These are phyloP conservation scores for Fusarium multiceps DNA, from an alignment of 2,329 filamentous ascomycete genomes.

Conservation along the genomic window DNA sequence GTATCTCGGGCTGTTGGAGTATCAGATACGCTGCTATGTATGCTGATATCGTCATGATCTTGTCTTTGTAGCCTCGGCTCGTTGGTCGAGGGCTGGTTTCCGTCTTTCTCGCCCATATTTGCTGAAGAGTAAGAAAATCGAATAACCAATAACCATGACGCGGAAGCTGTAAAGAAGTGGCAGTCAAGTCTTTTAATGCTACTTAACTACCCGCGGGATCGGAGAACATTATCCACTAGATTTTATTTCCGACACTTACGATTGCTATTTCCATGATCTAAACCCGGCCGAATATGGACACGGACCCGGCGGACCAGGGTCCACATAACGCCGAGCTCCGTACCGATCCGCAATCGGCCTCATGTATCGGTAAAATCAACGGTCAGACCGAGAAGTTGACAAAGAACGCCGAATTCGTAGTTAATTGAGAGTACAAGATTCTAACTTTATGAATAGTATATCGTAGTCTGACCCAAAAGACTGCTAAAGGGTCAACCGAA, in stretches of 20 bases:
- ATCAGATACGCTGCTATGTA: constrained; percentile 12
- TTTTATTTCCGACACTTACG: constrained; percentile 34
- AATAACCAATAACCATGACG: constrained; percentile 8
- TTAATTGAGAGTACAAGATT: not conserved
- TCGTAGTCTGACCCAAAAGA: not conserved
- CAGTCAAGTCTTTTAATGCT: constrained; percentile 28
- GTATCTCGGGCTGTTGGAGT: constrained; percentile 1
- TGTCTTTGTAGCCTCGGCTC: not conserved
- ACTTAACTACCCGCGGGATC: constrained; percentile 39
- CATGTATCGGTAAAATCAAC: constrained; percentile 1
- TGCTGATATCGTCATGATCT: constrained; percentile 21
- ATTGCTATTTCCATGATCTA: constrained; percentile 37
- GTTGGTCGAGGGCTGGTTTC: constrained; percentile 8
- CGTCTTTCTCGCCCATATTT: constrained; percentile 28
- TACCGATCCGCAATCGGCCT: constrained; percentile 13
- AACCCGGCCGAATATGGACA: constrained; percentile 8
- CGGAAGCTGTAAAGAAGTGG: constrained; percentile 9
- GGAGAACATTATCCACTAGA: constrained; percentile 26
- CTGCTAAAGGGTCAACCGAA: not conserved
- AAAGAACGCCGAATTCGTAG: not conserved
- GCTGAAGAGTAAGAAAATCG: not conserved
- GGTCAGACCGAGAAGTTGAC: not conserved
- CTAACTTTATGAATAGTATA: not conserved
- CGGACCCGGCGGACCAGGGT: constrained; percentile 6
- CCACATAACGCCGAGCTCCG: constrained; percentile 28